Conservation (phyloP, 2,329 filamentous ascomycete species). For the Didymosphaeria variabile region DNA sequence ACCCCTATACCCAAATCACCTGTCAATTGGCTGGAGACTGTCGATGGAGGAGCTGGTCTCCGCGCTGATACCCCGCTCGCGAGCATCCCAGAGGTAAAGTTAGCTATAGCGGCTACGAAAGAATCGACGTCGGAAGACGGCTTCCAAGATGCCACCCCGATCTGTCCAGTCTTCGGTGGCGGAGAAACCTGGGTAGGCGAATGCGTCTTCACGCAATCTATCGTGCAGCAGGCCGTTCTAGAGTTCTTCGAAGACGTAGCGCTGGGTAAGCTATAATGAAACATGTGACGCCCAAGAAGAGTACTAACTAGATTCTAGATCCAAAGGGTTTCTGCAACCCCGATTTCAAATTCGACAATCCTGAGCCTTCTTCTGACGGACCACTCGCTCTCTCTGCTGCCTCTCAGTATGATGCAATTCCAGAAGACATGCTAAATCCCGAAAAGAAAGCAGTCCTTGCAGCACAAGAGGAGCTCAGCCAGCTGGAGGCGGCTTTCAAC, state of each 20-base stretch:
- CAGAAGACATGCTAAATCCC: slow-evolving; percentile 28
- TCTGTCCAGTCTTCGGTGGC: slow-evolving; percentile 67
- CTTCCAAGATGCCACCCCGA: slow-evolving; percentile 36
- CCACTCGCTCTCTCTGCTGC: slow-evolving; percentile 25
- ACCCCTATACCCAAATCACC: not conserved
- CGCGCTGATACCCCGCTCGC: not conserved
- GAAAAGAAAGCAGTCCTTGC: slow-evolving; percentile 23
- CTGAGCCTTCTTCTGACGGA: slow-evolving; percentile 22
- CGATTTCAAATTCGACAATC: slow-evolving; percentile 21
- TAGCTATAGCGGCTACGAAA: not conserved
- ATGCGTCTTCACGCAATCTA: slow-evolving; percentile 63
- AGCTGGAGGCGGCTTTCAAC: slow-evolving; percentile 31
- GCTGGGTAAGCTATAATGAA: not conserved
- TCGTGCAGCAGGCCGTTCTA: slow-evolving; percentile 63
- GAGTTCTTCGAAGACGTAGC: slow-evolving; percentile 69
- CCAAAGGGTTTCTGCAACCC: slow-evolving; percentile 48
- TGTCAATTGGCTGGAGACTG: slow-evolving; percentile 24
- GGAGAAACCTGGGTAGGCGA: slow-evolving; percentile 69
- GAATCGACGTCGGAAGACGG: not conserved
- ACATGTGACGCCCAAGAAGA: not conserved
- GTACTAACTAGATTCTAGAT: slow-evolving; percentile 33
- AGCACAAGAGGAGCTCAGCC: slow-evolving; percentile 23
- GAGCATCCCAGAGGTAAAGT: not conserved
- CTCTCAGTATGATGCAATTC: slow-evolving; percentile 7
- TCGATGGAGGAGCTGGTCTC: not conserved